A percentile compares a stretch with the other conserved stretches of the same genome.
Evolutionary conservation across 495 filamentous ascomycete species (phyloP).

Genomic region (Penicillium subrubescens): DNA sequence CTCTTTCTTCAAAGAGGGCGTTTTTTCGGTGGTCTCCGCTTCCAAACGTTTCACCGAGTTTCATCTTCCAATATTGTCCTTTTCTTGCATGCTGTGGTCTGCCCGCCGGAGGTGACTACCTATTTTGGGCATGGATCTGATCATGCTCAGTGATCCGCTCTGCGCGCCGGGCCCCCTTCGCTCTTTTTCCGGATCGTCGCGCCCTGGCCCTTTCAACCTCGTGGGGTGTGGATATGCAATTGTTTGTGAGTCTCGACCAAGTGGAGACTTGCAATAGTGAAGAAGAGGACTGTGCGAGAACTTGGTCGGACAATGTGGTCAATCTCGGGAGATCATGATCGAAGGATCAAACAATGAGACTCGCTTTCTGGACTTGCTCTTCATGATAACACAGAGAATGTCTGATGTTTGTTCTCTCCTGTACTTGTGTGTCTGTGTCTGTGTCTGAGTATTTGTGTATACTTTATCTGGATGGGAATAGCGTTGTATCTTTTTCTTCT

Average conservation of each 20-base stretch:
- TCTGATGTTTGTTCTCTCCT: background rate
- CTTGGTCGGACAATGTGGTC: background rate
- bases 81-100: background rate
- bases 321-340: background rate
- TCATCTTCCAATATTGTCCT: background rate
- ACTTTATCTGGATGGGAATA: conserved; percentile 8
- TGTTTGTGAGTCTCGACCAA: background rate
- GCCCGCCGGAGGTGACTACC: conserved; percentile 3
- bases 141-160: background rate
- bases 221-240: conserved; percentile 5
- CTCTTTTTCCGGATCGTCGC: conserved; percentile 2
- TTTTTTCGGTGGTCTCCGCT: background rate
- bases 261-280: background rate
- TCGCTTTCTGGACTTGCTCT: background rate
- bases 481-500: conserved; percentile 13
- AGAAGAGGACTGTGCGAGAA: background rate
- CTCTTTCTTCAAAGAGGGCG: background rate
- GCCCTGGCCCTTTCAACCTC: conserved; percentile 1
- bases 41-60: background rate
- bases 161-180: background rate
- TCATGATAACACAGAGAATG: background rate
- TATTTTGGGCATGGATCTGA: background rate
- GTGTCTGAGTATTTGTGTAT: conserved; percentile 1
- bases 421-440: conserved; percentile 1
- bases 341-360: background rate